Evolutionary conservation across 352 stramenopile genomes (phyloP).

Genomic region (Globisporangium parvum): DNA sequence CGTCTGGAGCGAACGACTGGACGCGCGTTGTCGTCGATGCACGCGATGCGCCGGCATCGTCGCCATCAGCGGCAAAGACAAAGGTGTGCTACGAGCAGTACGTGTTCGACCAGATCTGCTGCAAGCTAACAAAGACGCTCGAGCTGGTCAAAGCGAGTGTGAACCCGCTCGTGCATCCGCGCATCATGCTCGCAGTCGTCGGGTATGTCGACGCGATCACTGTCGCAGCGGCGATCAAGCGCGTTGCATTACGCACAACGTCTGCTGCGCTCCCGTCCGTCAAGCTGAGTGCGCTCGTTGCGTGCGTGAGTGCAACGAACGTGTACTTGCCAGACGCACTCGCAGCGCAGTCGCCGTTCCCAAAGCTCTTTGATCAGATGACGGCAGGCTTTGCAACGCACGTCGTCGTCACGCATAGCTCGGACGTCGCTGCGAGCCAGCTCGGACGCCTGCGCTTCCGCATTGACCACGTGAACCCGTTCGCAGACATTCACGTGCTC

Average conservation of each 20-base stretch:
- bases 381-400: constrained; percentile 55
- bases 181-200: constrained; percentile 43
- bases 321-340: constrained; percentile 44
- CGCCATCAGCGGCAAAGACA: constrained; percentile 6
- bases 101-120: constrained; percentile 16
- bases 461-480: constrained; percentile 64
- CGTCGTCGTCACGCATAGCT: constrained; percentile 47
- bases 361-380: constrained; percentile 69
- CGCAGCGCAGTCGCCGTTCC: constrained; percentile 31
- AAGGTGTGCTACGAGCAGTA: constrained; percentile 18
- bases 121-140: constrained; percentile 16
- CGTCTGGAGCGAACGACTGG: constrained; percentile 40
- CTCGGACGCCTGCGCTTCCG: constrained; percentile 55
- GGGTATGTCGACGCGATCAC: constrained; percentile 58
- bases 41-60: constrained; percentile 12
- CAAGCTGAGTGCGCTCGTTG: constrained; percentile 44
- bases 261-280: constrained; percentile 14
- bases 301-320: constrained; percentile 46
- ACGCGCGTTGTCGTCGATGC: constrained; percentile 30
- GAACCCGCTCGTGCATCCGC: constrained; percentile 24
- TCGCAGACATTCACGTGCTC: constrained; percentile 64
- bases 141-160: constrained; percentile 13
- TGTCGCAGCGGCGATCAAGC: constrained; percentile 36
- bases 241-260: background rate
- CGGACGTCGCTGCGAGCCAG: constrained; percentile 27